Evolutionary conservation across 768 basidiomycete species (phyloP).

Genomic region (Infundibulicybe gibba): DNA sequence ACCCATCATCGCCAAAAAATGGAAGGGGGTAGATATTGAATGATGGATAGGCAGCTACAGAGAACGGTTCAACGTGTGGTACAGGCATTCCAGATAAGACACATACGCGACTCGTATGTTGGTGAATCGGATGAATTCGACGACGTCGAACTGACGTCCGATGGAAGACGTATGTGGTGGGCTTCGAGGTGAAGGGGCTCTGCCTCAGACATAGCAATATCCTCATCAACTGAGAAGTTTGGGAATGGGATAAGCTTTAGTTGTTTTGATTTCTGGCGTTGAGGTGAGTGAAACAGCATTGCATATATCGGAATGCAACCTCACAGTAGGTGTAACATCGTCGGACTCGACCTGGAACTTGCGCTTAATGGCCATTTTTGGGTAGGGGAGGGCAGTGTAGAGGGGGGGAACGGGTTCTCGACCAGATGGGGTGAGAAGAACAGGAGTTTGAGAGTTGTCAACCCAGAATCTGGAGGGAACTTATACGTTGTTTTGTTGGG

Average conservation of each 20-base stretch:
- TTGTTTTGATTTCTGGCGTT: slow-evolving; percentile 56
- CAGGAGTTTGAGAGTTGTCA: slow-evolving; percentile 1
- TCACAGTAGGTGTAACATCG: slow-evolving; percentile 49
- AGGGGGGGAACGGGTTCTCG: slow-evolving; percentile 14
- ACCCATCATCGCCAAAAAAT: slow-evolving; percentile 42
- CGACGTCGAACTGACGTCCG: slow-evolving; percentile 59
- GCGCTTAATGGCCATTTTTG: slow-evolving; percentile 67
- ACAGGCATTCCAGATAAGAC: neutral
- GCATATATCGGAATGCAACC: slow-evolving; percentile 8
- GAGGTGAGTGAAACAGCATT: slow-evolving; percentile 16
- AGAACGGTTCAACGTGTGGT: slow-evolving; percentile 2
- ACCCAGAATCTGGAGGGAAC: slow-evolving; percentile 12
- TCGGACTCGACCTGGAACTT: slow-evolving; percentile 63
- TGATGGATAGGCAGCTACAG: slow-evolving; percentile 50
- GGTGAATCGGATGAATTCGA: slow-evolving; percentile 48
- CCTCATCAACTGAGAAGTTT: slow-evolving; percentile 55
- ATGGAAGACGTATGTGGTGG: slow-evolving; percentile 61
- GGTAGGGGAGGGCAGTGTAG: slow-evolving; percentile 10
- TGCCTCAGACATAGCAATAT: slow-evolving; percentile 71
- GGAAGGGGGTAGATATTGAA: slow-evolving; percentile 62
- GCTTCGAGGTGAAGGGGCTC: slow-evolving; percentile 51
- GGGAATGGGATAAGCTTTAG: slow-evolving; percentile 76
- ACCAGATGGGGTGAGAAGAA: slow-evolving; percentile 6
- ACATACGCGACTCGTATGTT: slow-evolving; percentile 45
- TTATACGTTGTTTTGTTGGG: slow-evolving; percentile 23